Percentiles rank a stretch among this genome's conserved stretches.
phyloP scores from a whole-genome alignment of 208 protist species.

The Giardia duodenalis region DNA sequence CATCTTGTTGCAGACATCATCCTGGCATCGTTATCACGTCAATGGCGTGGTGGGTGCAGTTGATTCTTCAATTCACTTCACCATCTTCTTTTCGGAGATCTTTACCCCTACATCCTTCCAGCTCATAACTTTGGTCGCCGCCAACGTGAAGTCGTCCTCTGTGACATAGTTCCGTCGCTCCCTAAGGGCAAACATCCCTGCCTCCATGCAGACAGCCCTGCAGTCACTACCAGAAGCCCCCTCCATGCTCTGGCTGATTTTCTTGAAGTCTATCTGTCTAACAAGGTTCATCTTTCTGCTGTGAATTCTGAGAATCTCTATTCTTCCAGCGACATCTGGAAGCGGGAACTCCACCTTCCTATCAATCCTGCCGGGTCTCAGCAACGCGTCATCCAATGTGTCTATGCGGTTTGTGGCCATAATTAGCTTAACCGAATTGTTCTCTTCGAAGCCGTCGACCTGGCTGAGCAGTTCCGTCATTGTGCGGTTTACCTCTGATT shows the following conservation, averaged over 20 bases:
- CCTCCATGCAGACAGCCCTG: constrained; percentile 80
- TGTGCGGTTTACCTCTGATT: constrained; percentile 95
- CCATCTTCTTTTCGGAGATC: not conserved
- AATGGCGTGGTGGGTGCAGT: not conserved
- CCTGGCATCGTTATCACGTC: not conserved
- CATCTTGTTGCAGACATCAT: no score
- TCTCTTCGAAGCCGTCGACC: constrained; percentile 96
- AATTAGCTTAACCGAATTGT: constrained; percentile 88
- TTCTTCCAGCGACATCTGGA: constrained; percentile 59
- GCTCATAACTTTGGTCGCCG: constrained; percentile 81
- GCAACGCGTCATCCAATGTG: constrained; percentile 92
- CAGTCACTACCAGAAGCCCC: constrained; percentile 93
- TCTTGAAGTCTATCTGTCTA: constrained; percentile 87
- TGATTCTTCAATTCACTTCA: not conserved
- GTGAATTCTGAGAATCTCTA: constrained; percentile 98
- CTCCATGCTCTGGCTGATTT: constrained; percentile 77
- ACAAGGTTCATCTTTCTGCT: constrained; percentile 97
- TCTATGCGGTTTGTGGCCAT: constrained; percentile 98
- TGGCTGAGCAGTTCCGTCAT: constrained; percentile 99
- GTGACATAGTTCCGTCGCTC: constrained; percentile 97
- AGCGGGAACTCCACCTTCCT: constrained; percentile 96
- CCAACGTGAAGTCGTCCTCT: constrained; percentile 98
- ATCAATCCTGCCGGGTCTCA: constrained; percentile 96
- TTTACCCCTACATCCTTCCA: constrained; percentile 32
- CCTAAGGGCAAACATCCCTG: constrained; percentile 95